Evolutionary conservation across 2,329 filamentous ascomycete genomes (phyloP), one percentile per base, ranked within the genome.

Genomic region (Knoxdaviesia capensis): DNA sequence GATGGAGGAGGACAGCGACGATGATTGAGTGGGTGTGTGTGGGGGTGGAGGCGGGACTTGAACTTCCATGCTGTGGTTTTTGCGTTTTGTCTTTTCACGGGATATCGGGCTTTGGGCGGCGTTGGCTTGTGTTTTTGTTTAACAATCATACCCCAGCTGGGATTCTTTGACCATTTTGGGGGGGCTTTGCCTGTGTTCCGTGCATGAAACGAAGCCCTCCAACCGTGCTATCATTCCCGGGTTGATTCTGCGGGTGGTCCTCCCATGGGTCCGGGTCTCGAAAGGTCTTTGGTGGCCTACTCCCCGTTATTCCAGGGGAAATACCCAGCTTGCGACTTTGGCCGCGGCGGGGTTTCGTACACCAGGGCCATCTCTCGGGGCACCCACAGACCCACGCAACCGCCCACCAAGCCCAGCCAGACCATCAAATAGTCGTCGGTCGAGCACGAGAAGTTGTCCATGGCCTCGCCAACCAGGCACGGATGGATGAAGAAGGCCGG

Each of bases 401-500:
- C 74, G 45, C 87, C 88, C 38, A 93, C 74, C 44, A 93, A 63
- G n/a, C 87, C 87, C 47, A 94, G 67, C 87, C 88, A 96, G 43
- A 85, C 62, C 60, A 85, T 71, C 53, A 96, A 66, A 63, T 96
- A 96, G 51, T 77, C 67, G 52, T 77, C 59, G 55, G 66, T 63
- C 54, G 66, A 58, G 51, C 72, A 76, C 6, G 44, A 34, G 52
- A 85, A 76, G 41, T 63, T 65, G 50, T 66, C 65, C 70, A 96
- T 81, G 41, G 82, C 81, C 48, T 88, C 80, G 43, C 80, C 81
- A 6, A 90, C 82, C 56, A 83, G 74, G 60, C 90, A 96, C 29
- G 90, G 88, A 61, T 98, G 90, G 51, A 96, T 70, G 59, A 94
- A 94, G 59, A 88, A 94, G 40, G 76, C 73, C 36, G 86, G 84